Conservation (phyloP, 768 basidiomycete species). For the Lyophyllum semitale region DNA sequence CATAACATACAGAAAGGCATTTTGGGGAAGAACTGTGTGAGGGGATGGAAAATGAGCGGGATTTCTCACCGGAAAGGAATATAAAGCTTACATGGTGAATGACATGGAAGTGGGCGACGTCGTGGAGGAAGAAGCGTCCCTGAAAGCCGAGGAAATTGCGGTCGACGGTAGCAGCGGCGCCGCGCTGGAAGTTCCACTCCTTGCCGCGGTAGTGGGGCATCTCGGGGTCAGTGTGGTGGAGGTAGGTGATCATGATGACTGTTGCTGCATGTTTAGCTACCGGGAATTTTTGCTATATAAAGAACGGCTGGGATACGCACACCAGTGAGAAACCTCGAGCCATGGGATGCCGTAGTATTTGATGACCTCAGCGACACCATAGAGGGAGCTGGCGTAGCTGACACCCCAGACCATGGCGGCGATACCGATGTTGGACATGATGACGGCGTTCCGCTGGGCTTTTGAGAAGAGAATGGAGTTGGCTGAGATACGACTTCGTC, state of each 20-base stretch:
- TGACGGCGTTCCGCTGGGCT: conserved; percentile 50
- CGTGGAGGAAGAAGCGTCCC: conserved; percentile 66
- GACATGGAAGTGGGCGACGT: conserved; percentile 64
- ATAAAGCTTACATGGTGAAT: conserved; percentile 55
- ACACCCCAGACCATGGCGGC: conserved; percentile 45
- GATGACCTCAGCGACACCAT: conserved; percentile 40
- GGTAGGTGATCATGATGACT: conserved; percentile 60
- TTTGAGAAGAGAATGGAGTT: conserved; percentile 58
- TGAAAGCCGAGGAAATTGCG: conserved; percentile 61
- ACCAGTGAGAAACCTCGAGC: conserved; percentile 59
- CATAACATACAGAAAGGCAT: conserved; percentile 53
- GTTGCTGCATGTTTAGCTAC: no score
- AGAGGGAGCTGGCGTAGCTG: conserved; percentile 33
- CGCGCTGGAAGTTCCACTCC: conserved; percentile 62
- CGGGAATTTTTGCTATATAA: no score
- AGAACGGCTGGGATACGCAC: conserved; percentile 37
- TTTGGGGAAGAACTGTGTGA: conserved; percentile 64
- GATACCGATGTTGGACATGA: conserved; percentile 62
- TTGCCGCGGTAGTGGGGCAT: conserved; percentile 60
- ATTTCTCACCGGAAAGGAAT: not conserved
- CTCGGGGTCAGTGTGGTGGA: conserved; percentile 64
- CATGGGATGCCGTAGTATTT: conserved; percentile 57
- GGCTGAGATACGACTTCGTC: conserved; percentile 34
- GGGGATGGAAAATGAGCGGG: not conserved
- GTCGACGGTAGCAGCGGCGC: conserved; percentile 63